Evolutionary conservation across 495 filamentous ascomycete species (phyloP).

Genomic region (Annulohypoxylon stygium): DNA sequence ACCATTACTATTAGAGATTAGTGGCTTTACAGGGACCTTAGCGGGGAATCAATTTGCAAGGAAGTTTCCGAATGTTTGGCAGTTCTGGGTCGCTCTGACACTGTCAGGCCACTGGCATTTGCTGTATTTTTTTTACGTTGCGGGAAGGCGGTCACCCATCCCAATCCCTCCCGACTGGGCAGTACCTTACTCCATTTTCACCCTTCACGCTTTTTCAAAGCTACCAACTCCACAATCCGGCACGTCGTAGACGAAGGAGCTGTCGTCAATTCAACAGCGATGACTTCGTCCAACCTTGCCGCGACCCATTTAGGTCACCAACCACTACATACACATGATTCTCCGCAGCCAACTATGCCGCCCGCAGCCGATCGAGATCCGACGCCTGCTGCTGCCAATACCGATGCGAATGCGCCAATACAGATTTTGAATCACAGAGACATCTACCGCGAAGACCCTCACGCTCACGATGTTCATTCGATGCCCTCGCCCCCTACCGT

Average conservation of each 20-base stretch:
- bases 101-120: conserved; percentile 42
- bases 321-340: conserved; percentile 8
- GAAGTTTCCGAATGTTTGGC: conserved; percentile 12
- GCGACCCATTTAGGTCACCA: conserved; percentile 39
- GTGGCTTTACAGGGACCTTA: conserved; percentile 26
- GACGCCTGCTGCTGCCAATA: conserved; percentile 13
- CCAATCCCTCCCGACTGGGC: conserved; percentile 43
- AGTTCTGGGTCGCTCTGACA: conserved; percentile 31
- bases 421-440: conserved; percentile 19
- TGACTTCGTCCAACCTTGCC: conserved; percentile 55
- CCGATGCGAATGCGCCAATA: conserved; percentile 41
- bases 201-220: not conserved
- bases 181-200: conserved; percentile 34
- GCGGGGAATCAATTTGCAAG: conserved; percentile 24
- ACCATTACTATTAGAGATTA: conserved; percentile 25
- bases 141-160: conserved; percentile 53
- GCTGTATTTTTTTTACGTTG: conserved; percentile 49
- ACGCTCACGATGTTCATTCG: conserved; percentile 40
- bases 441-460: conserved; percentile 34
- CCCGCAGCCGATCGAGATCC: conserved; percentile 24
- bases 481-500: conserved; percentile 52
- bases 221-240: conserved; percentile 28
- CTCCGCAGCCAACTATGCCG: conserved; percentile 30
- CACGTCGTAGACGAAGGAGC: conserved; percentile 54
- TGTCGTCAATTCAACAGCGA: conserved; percentile 52